Conservation (phyloP, 495 filamentous ascomycete genomes). For the Xylaria flabelliformis region DNA sequence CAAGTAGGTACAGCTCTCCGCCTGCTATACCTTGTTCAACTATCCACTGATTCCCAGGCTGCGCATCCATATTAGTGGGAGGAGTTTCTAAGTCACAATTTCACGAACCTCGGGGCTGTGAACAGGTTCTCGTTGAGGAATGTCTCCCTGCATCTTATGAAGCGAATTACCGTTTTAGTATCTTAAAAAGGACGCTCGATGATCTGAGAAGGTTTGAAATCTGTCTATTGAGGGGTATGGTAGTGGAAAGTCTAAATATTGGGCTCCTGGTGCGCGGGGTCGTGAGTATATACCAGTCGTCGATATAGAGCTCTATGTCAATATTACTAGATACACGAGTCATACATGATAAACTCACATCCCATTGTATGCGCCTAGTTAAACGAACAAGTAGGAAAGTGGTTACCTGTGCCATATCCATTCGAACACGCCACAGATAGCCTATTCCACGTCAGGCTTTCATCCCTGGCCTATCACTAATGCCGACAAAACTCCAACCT, state of each 20-base stretch:
- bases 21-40: constrained; percentile 58
- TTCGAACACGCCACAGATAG: neutral
- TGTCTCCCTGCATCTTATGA: constrained; percentile 33
- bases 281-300: neutral
- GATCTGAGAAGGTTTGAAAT: neutral
- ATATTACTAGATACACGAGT: neutral
- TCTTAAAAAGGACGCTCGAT: neutral
- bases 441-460: neutral
- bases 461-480: neutral
- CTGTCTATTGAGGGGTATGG: neutral
- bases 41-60: constrained; percentile 60
- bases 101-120: constrained; percentile 29
- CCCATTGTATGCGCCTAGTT: neutral
- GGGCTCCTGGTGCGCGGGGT: neutral
- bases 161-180: neutral
- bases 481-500: neutral
- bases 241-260: constrained; percentile 13
- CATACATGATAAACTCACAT: constrained; percentile 3
- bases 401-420: neutral
- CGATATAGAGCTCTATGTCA: neutral
- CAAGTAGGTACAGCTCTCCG: constrained; percentile 54
- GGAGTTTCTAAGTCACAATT: constrained; percentile 1
- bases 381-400: neutral
- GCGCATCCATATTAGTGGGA: neutral
- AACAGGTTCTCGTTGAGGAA: constrained; percentile 29